Base-by-base conservation (phyloP, 2,329 filamentous ascomycete species). In the Neonectria ditissima region DNA sequence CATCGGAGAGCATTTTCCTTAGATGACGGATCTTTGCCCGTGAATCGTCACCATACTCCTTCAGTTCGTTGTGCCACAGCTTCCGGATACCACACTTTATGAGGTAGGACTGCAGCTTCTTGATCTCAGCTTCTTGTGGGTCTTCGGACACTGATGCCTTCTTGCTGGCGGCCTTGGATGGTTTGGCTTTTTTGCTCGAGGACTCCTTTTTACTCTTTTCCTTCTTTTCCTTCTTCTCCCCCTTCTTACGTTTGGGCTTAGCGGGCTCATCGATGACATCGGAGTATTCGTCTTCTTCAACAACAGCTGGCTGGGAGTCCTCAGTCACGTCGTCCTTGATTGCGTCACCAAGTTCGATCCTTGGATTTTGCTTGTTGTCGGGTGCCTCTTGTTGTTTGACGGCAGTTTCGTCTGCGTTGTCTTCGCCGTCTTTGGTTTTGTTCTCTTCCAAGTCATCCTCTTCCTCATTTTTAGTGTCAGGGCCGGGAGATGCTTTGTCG, bases 31-130 rank as follows among this genome's bases (percentile, higher is more conserved):
- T 92, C 82, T 97, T 97, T 53, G 88, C 92, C 65, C 89, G 91
- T 4, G 86, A 76, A 24, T 94, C 92, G 59, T 90, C 87, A 1
- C 85, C 86, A 72, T 87, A 94, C 58, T 89, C 83, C 76, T 92
- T 92, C 28, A 99, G 85, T 78, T 97, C 93, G 67, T 91, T 89
- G 53, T 87, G 87, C 95, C 96, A 99, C 65, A 97, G 87, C 76
- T 97, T 98, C 56, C 93, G 91, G 59, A 97, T 88, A 30, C 95
- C 95, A 74, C 95, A 99, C 79, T 97, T 97, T 48, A 91, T 81
- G 7, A 99, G 86, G 78, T 95, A 93, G 9, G 89, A 87, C 80
- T 98, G 95, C 4, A 98, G 83, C 52, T 90, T 91, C 78, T 97
- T 98, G 75, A 97, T 91, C 76, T 97, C 92, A 4, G 87, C 89